These are phyloP conservation scores for Fusarium duplospermum DNA, from an alignment of 2,329 filamentous ascomycete genomes.

Conservation along the genomic window DNA sequence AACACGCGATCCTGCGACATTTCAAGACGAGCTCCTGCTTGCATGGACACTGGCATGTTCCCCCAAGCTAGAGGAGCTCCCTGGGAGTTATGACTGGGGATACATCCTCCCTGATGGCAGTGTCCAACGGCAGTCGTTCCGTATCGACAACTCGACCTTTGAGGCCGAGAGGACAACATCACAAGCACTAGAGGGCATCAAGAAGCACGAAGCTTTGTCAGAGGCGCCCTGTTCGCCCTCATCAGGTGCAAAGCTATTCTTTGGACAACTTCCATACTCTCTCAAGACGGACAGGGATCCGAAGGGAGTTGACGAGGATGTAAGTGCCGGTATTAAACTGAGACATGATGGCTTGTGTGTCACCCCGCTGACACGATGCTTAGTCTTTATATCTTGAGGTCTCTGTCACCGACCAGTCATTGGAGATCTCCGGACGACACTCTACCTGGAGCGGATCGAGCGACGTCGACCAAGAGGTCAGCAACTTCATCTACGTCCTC, in stretches of 20 bases:
- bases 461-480: conserved; percentile 23
- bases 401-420: conserved; percentile 21
- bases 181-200: conserved; percentile 21
- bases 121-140: conserved; percentile 23
- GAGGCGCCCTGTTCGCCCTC: conserved; percentile 1
- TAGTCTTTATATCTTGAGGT: conserved; percentile 27
- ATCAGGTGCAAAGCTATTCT: conserved; percentile 18
- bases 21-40: conserved; percentile 22
- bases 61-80: conserved; percentile 2
- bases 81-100: conserved; percentile 18
- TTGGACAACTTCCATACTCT: conserved; percentile 10
- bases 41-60: conserved; percentile 26
- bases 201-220: conserved; percentile 4
- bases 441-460: conserved; percentile 10
- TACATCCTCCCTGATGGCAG: conserved; percentile 28
- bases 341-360: neutral
- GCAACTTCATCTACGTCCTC: conserved; percentile 30
- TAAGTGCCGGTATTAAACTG: conserved; percentile 10
- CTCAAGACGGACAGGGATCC: neutral
- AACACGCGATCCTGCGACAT: conserved; percentile 12
- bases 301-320: conserved; percentile 10
- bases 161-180: conserved; percentile 23
- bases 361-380: conserved; percentile 1
- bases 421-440: conserved; percentile 21
- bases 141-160: conserved; percentile 14